phyloP scores from a whole-genome alignment of 139 green algal genomes.

The Yamagishiella unicocca region DNA sequence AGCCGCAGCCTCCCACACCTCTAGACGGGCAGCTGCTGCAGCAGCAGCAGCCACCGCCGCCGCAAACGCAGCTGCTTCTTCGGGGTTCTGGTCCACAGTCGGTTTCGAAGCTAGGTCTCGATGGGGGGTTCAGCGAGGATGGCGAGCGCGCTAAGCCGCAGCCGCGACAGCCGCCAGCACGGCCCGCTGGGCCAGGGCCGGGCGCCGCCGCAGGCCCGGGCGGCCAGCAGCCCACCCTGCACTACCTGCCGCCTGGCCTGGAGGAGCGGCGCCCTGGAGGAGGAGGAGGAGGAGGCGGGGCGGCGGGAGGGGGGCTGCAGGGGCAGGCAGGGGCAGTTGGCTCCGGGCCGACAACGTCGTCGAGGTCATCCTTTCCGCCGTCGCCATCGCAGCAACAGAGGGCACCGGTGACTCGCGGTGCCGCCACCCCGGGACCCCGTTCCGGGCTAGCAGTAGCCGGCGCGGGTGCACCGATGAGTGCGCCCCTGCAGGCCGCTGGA shows the following conservation, averaged over 20 bases:
- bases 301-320: too few species aligned
- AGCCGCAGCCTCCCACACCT: background rate
- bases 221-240: background rate
- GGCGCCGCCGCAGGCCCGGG: too few species aligned
- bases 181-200: background rate
- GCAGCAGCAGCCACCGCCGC: background rate
- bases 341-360: background rate
- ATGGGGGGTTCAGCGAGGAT: too few species aligned
- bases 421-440: too few species aligned
- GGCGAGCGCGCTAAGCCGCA: too few species aligned
- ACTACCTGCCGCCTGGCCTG: background rate
- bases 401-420: background rate
- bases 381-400: background rate
- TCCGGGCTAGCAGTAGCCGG: background rate
- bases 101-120: too few species aligned
- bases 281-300: too few species aligned
- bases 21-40: background rate
- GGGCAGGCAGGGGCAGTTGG: too few species aligned
- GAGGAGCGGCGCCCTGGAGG: too few species aligned
- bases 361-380: background rate
- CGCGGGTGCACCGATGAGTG: background rate
- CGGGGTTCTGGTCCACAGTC: too few species aligned
- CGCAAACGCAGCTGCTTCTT: background rate
- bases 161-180: too few species aligned
- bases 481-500: background rate